Percentiles rank a stretch among this genome's conserved stretches.
Conservation (phyloP, 257 asterid species). For the Solanum etuberosum region DNA sequence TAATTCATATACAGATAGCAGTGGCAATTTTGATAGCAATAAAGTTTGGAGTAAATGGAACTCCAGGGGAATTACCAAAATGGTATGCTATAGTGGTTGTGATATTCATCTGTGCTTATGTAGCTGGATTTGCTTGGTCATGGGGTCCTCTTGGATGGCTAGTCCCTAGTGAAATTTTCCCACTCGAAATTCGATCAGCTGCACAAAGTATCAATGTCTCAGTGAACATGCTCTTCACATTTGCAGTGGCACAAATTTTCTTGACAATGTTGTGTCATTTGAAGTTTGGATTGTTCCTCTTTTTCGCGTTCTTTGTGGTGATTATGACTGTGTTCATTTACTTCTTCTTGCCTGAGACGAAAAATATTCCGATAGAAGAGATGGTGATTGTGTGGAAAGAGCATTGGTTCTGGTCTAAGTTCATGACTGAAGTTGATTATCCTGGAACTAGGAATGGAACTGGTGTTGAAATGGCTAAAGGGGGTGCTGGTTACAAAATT, state of each 20-base stretch:
- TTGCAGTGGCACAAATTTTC: conserved; percentile 56
- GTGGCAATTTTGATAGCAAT: conserved; percentile 45
- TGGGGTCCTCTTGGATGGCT: conserved; percentile 95
- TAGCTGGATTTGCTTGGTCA: conserved; percentile 75
- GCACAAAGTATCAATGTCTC: conserved; percentile 69
- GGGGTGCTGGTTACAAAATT: neutral
- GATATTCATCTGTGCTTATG: conserved; percentile 56
- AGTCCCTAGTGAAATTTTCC: conserved; percentile 82
- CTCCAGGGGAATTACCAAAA: conserved; percentile 34
- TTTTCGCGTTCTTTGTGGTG: conserved; percentile 48
- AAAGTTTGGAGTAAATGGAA: conserved; percentile 56
- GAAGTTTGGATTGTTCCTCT: conserved; percentile 69
- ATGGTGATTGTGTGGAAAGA: conserved; percentile 63
- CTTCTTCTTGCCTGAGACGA: conserved; percentile 76
- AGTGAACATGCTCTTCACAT: conserved; percentile 71
- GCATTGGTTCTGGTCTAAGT: conserved; percentile 79
- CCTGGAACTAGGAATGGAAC: conserved; percentile 18
- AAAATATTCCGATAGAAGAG: conserved; percentile 72
- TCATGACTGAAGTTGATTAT: conserved; percentile 27
- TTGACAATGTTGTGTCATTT: conserved; percentile 60
- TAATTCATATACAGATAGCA: conserved; percentile 18
- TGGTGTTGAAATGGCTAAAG: conserved; percentile 7
- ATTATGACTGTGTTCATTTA: conserved; percentile 48
- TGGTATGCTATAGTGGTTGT: conserved; percentile 71
- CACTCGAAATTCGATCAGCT: conserved; percentile 71